These are phyloP conservation scores for Prosopis cineraria DNA, from an alignment of 306 rosid species.

Conservation along the genomic window DNA sequence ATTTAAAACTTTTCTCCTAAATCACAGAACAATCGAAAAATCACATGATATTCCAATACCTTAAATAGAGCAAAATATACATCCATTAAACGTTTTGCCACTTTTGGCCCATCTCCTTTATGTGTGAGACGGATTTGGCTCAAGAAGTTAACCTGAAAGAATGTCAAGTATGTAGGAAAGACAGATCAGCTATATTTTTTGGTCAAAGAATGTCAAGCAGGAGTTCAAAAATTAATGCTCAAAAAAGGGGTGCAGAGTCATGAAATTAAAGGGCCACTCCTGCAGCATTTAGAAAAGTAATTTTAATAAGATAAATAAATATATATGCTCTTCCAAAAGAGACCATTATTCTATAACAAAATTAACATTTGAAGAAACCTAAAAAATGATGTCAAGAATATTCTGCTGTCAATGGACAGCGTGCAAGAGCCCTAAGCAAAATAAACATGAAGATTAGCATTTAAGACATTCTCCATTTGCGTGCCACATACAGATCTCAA, in stretches of 20 bases:
- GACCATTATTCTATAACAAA: background rate
- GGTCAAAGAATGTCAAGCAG: background rate
- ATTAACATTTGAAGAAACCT: background rate
- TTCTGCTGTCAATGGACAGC: background rate
- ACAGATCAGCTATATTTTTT: conserved; percentile 19
- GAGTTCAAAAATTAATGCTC: background rate
- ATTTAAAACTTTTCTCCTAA: background rate
- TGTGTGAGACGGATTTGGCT: conserved; percentile 82
- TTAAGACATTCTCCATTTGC: background rate
- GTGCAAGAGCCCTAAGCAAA: background rate
- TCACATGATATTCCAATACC: conserved; percentile 49
- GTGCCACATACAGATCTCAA: background rate
- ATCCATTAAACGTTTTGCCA: conserved; percentile 88
- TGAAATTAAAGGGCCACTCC: background rate
- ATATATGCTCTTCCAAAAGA: background rate
- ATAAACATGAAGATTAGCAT: background rate
- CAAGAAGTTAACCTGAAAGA: conserved; percentile 89
- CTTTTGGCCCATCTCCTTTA: conserved; percentile 90
- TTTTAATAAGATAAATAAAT: conserved; percentile 3
- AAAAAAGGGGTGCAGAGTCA: background rate
- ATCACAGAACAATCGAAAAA: background rate
- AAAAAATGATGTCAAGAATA: background rate
- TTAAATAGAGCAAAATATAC: conserved; percentile 92
- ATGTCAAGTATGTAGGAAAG: conserved; percentile 26
- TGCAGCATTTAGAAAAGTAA: conserved; percentile 1